A percentile compares a stretch with the other conserved stretches of the same genome.
phyloP scores from a whole-genome alignment of 768 basidiomycete genomes.

The Termitomyces sp. region DNA sequence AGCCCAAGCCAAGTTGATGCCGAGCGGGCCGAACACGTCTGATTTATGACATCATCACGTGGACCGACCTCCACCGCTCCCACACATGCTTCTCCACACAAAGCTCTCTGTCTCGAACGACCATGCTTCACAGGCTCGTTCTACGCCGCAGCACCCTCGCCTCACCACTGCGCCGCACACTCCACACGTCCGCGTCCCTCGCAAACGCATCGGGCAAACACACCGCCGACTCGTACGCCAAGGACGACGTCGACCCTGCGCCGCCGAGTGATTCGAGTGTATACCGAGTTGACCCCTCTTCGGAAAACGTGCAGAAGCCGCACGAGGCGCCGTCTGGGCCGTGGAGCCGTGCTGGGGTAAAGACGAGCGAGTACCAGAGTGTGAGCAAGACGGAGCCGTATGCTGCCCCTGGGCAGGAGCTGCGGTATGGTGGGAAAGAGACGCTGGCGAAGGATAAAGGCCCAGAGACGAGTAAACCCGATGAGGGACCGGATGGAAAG shows the following conservation, averaged over 20 bases:
- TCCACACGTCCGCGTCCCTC: conserved; percentile 2
- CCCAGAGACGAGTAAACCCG: conserved; percentile 23
- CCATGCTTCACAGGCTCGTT: conserved; percentile 9
- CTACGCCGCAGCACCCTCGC: conserved; percentile 1
- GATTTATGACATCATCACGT: conserved; percentile 19
- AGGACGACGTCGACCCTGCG: conserved; percentile 43
- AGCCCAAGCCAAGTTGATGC: too few relatives aligned
- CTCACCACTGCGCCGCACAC: conserved; percentile 3
- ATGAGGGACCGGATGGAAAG: conserved; percentile 32
- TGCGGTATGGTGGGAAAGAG: conserved; percentile 21
- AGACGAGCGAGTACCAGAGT: conserved; percentile 28
- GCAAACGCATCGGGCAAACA: conserved; percentile 13
- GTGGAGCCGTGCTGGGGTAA: conserved; percentile 35
- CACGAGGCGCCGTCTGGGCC: conserved; percentile 42
- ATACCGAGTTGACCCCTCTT: conserved; percentile 40
- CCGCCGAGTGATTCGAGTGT: conserved; percentile 34
- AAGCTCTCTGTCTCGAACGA: not conserved
- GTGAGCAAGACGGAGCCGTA: conserved; percentile 28
- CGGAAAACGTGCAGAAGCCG: conserved; percentile 39
- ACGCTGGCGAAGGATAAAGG: conserved; percentile 25
- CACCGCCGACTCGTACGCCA: conserved; percentile 37
- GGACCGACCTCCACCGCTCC: not conserved
- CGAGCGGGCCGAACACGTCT: too few relatives aligned
- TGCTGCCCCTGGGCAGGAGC: conserved; percentile 22
- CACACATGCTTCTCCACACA: not conserved